Conservation (phyloP, 805 yeast species). For the Wickerhamiella lipophila region DNA sequence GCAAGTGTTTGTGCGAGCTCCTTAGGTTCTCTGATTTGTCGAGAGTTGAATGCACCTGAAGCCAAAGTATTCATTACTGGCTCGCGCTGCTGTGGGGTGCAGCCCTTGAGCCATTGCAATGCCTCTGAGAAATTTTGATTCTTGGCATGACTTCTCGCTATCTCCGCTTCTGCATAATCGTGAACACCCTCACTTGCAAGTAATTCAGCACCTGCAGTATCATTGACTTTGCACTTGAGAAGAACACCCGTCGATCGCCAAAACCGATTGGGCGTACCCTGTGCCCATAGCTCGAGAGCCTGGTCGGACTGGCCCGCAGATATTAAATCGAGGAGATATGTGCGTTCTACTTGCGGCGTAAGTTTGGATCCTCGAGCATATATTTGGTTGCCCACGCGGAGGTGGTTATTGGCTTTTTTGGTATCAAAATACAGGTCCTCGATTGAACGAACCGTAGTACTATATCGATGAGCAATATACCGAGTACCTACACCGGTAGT, state of each 20-base stretch:
- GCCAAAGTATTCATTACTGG: constrained; percentile 4
- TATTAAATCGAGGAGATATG: background rate
- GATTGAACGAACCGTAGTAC: background rate
- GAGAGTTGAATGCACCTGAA: background rate
- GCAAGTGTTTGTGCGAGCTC: background rate
- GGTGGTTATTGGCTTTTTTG: background rate
- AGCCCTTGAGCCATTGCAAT: constrained; percentile 1
- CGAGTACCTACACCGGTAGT: background rate
- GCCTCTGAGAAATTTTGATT: constrained; percentile 3
- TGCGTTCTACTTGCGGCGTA: background rate
- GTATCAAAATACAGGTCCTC: background rate
- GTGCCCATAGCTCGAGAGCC: background rate
- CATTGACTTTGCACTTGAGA: background rate
- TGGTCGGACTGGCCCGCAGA: background rate
- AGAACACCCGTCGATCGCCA: constrained; percentile 4
- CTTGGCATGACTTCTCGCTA: constrained; percentile 3
- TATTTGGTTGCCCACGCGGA: background rate
- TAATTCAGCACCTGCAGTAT: background rate
- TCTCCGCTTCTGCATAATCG: constrained; percentile 2
- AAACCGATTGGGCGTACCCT: background rate
- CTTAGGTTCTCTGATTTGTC: background rate
- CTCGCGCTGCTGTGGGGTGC: background rate
- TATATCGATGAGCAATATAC: background rate
- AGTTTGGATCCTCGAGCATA: background rate
- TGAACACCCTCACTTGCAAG: constrained; percentile 1